Base-by-base conservation (phyloP, 805 yeast genomes). In the Maudiozyma bulderi region DNA sequence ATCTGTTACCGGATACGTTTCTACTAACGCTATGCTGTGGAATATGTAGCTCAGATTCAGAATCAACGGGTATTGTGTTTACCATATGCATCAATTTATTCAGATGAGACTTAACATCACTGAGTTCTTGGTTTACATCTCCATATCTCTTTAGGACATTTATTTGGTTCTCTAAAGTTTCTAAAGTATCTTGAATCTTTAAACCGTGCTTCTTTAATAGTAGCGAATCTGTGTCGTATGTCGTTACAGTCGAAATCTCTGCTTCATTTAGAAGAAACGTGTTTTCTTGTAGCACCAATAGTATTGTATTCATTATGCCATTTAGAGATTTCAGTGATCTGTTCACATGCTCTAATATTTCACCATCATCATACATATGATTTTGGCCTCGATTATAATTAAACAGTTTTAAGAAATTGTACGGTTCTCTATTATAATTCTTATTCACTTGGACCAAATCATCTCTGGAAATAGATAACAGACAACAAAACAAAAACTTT, bases 401-500 rank as follows among this genome's bases (percentile, higher is more conserved):
- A 20, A 20, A 20, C 2, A 20, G 26, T 20, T 20, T 20, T 4
- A 20, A 20, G 26, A 20, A 20, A 20, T 20, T 4, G 26, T 20
- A 20, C 4, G 26, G 26, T 20, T 20, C 4, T 20, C 4, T 4
- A 20, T 20, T 20, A 20, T 20, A 20, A 20, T 20, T 20, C 26
- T 20, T 20, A 20, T 20, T 20, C 26, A 20, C 26, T 35, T 35
- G 38, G 14, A 35, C 14, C 8, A 13, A n/a, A 35, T 14, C 8
- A 35, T 35, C 38, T 6, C 14, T 35, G 11, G n/a, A 8, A 35
- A 35, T 55, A 0, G 78, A 69, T 42, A 76, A 51, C 20, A 75
- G 51, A 39, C 71, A 62, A 57, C 78, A 73, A 3, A 76, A 58
- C 46, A 71, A 57, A 43, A 73, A 68, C n/a, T 75, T 66, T 47